Percentiles rank a stretch among this genome's conserved stretches.
phyloP scores from a whole-genome alignment of 306 rosid genomes.

The Pueraria montana region DNA sequence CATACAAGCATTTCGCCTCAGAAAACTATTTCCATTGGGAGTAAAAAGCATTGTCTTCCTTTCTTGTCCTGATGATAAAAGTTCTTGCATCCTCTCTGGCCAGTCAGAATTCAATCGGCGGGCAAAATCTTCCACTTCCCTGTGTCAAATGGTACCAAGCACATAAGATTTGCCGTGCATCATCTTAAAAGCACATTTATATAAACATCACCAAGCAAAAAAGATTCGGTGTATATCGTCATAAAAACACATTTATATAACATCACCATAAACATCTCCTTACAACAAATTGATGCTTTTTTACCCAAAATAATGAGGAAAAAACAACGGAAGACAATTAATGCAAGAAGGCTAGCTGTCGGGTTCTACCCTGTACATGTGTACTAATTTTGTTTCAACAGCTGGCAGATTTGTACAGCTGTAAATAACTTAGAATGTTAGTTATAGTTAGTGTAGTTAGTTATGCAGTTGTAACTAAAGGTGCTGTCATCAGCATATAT shows the following conservation, averaged over 20 bases:
- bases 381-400: not conserved
- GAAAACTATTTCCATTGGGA: slow-evolving; percentile 67
- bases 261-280: slow-evolving; percentile 31
- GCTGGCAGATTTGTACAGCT: not conserved
- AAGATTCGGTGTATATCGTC: slow-evolving; percentile 9
- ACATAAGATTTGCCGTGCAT: slow-evolving; percentile 37
- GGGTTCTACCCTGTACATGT: not conserved
- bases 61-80: slow-evolving; percentile 82
- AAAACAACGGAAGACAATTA: slow-evolving; percentile 12
- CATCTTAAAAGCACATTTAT: slow-evolving; percentile 11
- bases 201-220: slow-evolving; percentile 35
- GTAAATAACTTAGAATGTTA: not conserved
- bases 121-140: slow-evolving; percentile 97
- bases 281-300: not conserved
- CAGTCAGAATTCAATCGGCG: slow-evolving; percentile 93
- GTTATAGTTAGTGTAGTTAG: not conserved
- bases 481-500: not conserved
- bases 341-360: not conserved
- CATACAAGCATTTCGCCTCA: slow-evolving; percentile 69
- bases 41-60: slow-evolving; percentile 63
- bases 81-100: slow-evolving; percentile 95
- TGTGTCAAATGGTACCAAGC: slow-evolving; percentile 52
- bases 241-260: not conserved
- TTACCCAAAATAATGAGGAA: slow-evolving; percentile 23
- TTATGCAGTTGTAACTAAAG: not conserved